Base-by-base conservation (phyloP, 2,329 filamentous ascomycete genomes). In the Blastomyces silverae region DNA sequence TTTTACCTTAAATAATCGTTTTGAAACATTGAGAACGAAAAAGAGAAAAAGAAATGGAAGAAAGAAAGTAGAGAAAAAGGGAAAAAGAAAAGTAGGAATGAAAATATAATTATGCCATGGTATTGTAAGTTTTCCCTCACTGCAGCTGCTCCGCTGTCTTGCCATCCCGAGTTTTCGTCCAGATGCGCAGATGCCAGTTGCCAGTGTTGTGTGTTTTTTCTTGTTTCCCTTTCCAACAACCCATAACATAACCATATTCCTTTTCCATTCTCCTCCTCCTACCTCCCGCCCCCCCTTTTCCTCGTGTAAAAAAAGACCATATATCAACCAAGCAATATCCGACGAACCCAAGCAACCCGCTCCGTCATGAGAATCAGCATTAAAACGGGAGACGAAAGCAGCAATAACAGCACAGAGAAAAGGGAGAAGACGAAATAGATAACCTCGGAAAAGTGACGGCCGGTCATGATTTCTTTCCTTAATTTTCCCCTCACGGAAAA, bases 401-500 rank as follows among this genome's bases (percentile, higher is more conserved):
- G 55, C 55, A 57, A 34, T 20, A 57, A 39, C 31, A 57, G 17
- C 31, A 57, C 31, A 42, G 66, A 61, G 52, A 65, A 50, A 61
- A 62, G 62, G 34, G 55, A 57, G 31, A 57, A 57, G 20, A 57
- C 1, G 20, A 57, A 13, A 39, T 57, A 57, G n/a, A 39, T 15
- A 39, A 42, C 15, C 42, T 50, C 58, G 17, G n/a, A 39, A 57
- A 61, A 22, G 39, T 46, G 15, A 61, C 39, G 58, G 39, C 22
- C 11, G 42, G 25, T 15, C 52, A 55, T 55, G 48, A n/a, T 34
- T 37, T 34, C 8, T 25, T n/a, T 4, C 10, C 4, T 20, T n/a
- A 10, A 7, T 13, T 59, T 42, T 44, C 4, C 31, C 34, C 3
- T 15, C 42, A 17, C 61, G 52, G 56, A 61, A 63, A 62, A 64